These are phyloP conservation scores for Oryza australiensis DNA, from an alignment of 176 grass and related monocot genomes.

Conservation along the genomic window DNA sequence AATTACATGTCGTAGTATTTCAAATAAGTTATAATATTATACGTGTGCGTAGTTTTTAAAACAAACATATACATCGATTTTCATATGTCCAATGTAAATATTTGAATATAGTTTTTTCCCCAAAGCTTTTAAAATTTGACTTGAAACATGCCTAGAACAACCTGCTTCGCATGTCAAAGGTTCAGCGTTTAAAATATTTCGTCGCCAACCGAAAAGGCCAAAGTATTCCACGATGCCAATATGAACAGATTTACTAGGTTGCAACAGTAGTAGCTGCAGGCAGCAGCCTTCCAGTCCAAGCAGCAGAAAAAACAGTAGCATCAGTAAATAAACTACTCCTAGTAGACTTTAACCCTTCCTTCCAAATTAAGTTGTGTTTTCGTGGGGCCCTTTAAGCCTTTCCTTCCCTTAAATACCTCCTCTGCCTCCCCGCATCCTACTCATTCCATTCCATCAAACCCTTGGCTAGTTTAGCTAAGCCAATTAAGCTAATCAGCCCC, in stretches of 20 bases:
- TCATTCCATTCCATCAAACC: slow-evolving; percentile 33
- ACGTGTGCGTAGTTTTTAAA: too few relatives aligned
- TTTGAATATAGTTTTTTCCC: too few relatives aligned
- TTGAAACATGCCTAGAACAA: too few relatives aligned
- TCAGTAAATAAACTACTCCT: neutral
- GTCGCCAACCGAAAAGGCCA: too few relatives aligned
- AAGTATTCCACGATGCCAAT: neutral
- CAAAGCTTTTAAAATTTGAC: too few relatives aligned
- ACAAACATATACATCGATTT: too few relatives aligned
- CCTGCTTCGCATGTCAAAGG: too few relatives aligned
- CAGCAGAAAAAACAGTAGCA: neutral
- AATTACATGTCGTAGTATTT: too few relatives aligned
- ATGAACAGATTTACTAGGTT: neutral
- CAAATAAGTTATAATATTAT: too few relatives aligned
- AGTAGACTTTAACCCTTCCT: slow-evolving; percentile 36
- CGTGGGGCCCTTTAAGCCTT: slow-evolving; percentile 21
- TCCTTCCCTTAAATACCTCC: slow-evolving; percentile 43
- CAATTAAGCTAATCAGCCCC: slow-evolving; percentile 33
- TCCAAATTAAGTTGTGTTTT: slow-evolving; percentile 17
- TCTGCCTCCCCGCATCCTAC: slow-evolving; percentile 8
- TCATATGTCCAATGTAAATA: too few relatives aligned
- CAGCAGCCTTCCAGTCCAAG: neutral
- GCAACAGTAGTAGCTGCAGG: neutral
- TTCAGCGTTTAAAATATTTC: too few relatives aligned
- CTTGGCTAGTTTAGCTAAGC: slow-evolving; percentile 4